Base-by-base conservation (phyloP, 441 rosid species). In the Pelargonium australe region DNA sequence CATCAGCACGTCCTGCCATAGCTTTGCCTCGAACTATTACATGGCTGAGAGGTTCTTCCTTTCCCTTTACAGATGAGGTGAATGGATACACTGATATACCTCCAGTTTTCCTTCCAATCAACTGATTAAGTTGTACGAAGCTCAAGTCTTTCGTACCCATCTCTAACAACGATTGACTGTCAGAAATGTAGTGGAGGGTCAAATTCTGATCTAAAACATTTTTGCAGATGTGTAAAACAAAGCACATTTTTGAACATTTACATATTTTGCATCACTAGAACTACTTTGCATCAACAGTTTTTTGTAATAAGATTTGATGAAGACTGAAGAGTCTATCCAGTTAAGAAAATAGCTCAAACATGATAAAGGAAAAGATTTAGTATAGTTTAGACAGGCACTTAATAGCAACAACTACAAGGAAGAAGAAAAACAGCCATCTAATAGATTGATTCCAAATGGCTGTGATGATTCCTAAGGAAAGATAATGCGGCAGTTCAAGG, bases 41-140 rank as follows among this genome's bases (percentile, higher is more conserved):
- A 75, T 84, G 90, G 79, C 96, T 87, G 69, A 86, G 86, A 25
- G 90, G 99, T 65, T 87, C 92, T 67, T 84, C 83, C 72, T 76
- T 85, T 63, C 97, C 97, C 43, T 80, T 78, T 63, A 94, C 66
- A 20, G 96, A 88, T 77, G 97, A 91, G 74, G 91, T 87, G 76
- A 90, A 82, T 53, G 97, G 97, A 78, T 87, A 95, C 77, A 95
- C 91, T 5, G 97, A 90, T 81, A 95, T 90, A 51, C 97, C 97
- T 62, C 97, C 99, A 16, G 99, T 95, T 85, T 91, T 95, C 83
- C 96, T 85, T 83, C 99, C 99, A 86, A 95, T 91, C 73, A 95
- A 80, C 77, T 95, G 99, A 85, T 91, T 91, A 72, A 95, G 96
- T 82, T 95, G 98, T 62, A 95, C 99, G 81, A 95, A 95, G 69